Evolutionary conservation across 1,139 yeast species (phyloP), one percentile per base, ranked within the genome.

Genomic region (Geotrichum histeridarum): DNA sequence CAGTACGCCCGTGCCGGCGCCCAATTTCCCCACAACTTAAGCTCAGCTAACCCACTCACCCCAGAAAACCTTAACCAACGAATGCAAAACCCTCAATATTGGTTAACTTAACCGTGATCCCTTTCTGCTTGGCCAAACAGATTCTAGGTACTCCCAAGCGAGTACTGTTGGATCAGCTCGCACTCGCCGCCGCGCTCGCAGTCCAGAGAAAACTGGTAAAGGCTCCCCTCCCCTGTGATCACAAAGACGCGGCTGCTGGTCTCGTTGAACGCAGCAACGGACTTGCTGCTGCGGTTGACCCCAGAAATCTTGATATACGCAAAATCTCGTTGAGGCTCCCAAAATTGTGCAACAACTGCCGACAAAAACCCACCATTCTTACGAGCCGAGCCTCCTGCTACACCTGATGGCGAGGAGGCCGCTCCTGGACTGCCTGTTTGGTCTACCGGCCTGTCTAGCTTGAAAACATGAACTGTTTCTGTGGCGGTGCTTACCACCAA

Each of bases 401-500:
- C 5, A 82, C 78, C 53, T 82, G 66, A 53, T 82, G 70, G 35
- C 60, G 52, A 70, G 60, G 38, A 61, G 54, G 17, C 15, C 12
- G 39, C 39, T 37, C 8, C 39, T 37, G 39, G 37, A 11, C 14
- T 11, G 37, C 12, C 37, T 33, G 12, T 6, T 63, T 56, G 42
- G 72, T 65, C 57, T 90, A 50, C 61, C 8, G 61, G 58, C 35
- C 60, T 55, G 5, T 63, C 57, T 42, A 73, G 66, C 57, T 90
- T 77, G 74, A 91, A 93, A 22, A 93, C 81, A 67, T 93, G 99
- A n/a, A 93, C 95, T 0, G 99, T 93, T 56, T 87, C 95, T 35
- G 96, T 88, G 0, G 97, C 86, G 46, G 95, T 85, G 32, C 95
- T 83, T 1, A 94, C 97, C 31, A 89, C 81, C 42, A 93, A 78